Base-by-base conservation (phyloP, 2,329 filamentous ascomycete species). In the Aaosphaeria arxii region DNA sequence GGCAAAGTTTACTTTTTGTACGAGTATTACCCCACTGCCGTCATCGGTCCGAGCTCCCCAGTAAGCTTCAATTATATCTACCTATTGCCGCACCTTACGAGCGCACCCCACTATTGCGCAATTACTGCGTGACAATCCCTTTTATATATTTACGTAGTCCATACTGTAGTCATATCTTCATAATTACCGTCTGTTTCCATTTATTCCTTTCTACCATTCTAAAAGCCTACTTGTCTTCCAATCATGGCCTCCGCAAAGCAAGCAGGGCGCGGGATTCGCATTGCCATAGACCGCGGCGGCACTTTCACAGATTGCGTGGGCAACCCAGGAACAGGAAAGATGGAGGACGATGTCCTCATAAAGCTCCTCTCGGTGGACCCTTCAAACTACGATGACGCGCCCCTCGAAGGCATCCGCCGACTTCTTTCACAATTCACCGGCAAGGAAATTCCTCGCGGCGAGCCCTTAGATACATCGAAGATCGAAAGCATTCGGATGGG, bases 401-500 rank as follows among this genome's bases (percentile, higher is more conserved):
- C 91, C 2, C 80, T 95, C 13, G 91, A 96, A 75, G 91, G 91
- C 30, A 96, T 96, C 64, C 84, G 91, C 11, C 85, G 91, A 49
- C 85, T 96, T 48, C 83, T 96, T 71, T 86, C 86, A 56, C 85
- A 83, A 58, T 95, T 95, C 69, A 83, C 85, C 2, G 79, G 80
- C 46, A 79, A 80, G 49, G 85, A 92, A 4, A 91, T 95, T 40
- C 88, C 89, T 4, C 84, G 91, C 42, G 90, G 89, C 29, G 77
- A 91, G 65, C 76, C 87, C 1, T 75, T 96, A 6, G 90, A 96
- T 68, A 96, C 91, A 1, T 82, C 84, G 13, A 74, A 85, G 62
- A 95, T 96, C 58, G 89, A 94, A 58, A 91, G 88, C 47, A 96
- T 96, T 66, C 86, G 91, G 42, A 96, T 96, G 91, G 91, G 91